Evolutionary conservation across 257 asterid genomes (phyloP).

Genomic region (Plectranthus barbatus): DNA sequence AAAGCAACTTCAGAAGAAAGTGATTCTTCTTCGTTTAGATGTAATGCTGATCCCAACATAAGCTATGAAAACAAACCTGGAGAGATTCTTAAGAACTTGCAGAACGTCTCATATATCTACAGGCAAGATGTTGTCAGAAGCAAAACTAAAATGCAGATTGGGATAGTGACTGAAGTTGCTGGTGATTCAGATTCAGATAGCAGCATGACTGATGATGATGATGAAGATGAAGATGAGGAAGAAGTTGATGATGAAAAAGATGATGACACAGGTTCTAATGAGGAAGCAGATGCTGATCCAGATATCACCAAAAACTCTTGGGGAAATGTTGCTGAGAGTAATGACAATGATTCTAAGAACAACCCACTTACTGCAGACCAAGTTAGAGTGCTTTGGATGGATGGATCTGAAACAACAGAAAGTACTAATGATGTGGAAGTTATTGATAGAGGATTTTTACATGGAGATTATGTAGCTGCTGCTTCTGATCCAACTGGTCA

Average conservation of each 20-base stretch:
- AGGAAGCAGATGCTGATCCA: conserved; percentile 30
- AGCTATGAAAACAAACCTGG: conserved; percentile 37
- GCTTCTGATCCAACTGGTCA: conserved; percentile 91
- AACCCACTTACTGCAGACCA: conserved; percentile 61
- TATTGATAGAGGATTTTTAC: conserved; percentile 83
- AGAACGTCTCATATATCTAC: conserved; percentile 54
- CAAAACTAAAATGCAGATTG: conserved; percentile 46
- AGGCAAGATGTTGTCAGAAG: conserved; percentile 83
- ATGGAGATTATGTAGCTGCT: conserved; percentile 92
- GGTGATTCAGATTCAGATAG: conserved; percentile 95
- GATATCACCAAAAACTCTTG: conserved; percentile 27
- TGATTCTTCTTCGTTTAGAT: conserved; percentile 21
- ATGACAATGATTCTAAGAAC: conserved; percentile 34
- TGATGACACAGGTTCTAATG: conserved; percentile 26
- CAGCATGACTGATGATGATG: conserved; percentile 63
- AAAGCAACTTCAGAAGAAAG: conserved; percentile 20
- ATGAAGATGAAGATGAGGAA: conserved; percentile 59
- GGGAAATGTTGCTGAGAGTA: conserved; percentile 29
- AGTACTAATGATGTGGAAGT: conserved; percentile 48
- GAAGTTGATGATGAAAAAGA: conserved; percentile 34
- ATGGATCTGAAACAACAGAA: conserved; percentile 69
- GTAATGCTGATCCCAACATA: conserved; percentile 24
- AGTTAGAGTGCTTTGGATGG: conserved; percentile 86
- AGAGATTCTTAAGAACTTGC: conserved; percentile 50
- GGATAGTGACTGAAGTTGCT: conserved; percentile 86